A percentile compares a stretch with the other conserved stretches of the same genome.
phyloP scores from a whole-genome alignment of 805 yeast species.

The Ogataea minuta region DNA sequence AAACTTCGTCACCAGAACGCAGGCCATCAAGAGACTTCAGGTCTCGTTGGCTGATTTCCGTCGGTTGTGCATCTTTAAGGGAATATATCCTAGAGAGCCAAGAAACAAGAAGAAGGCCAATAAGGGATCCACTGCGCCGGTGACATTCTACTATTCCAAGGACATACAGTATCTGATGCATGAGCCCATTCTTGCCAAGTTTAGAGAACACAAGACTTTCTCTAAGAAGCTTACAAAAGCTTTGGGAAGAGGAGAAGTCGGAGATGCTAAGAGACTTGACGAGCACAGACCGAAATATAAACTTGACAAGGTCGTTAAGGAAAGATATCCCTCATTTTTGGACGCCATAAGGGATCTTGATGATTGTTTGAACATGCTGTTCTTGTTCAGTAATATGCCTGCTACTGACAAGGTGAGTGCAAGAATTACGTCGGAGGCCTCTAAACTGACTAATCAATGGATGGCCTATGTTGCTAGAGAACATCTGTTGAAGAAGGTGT shows the following conservation, averaged over 20 bases:
- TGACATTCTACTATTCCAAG: slow-evolving; percentile 88
- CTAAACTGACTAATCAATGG: slow-evolving; percentile 88
- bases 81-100: slow-evolving; percentile 96
- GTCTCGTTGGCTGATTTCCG: slow-evolving; percentile 95
- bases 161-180: slow-evolving; percentile 94
- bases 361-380: slow-evolving; percentile 93
- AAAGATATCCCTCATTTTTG: slow-evolving; percentile 89
- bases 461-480: slow-evolving; percentile 88
- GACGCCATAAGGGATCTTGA: slow-evolving; percentile 93
- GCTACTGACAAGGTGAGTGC: slow-evolving; percentile 82
- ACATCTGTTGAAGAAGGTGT: slow-evolving; percentile 77
- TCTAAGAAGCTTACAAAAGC: slow-evolving; percentile 88
- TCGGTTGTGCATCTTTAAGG: slow-evolving; percentile 95
- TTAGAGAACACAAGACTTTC: slow-evolving; percentile 94
- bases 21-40: slow-evolving; percentile 88
- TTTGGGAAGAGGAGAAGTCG: slow-evolving; percentile 86
- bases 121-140: slow-evolving; percentile 96
- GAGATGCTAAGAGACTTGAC: slow-evolving; percentile 84
- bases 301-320: slow-evolving; percentile 87
- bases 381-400: slow-evolving; percentile 91
- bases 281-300: slow-evolving; percentile 78
- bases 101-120: slow-evolving; percentile 94
- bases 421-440: slow-evolving; percentile 84
- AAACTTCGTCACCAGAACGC: slow-evolving; percentile 90
- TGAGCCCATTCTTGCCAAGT: slow-evolving; percentile 88